Evolutionary conservation across 805 yeast species (phyloP), one percentile per base, ranked within the genome.

Genomic region (Lipomyces kockii): DNA sequence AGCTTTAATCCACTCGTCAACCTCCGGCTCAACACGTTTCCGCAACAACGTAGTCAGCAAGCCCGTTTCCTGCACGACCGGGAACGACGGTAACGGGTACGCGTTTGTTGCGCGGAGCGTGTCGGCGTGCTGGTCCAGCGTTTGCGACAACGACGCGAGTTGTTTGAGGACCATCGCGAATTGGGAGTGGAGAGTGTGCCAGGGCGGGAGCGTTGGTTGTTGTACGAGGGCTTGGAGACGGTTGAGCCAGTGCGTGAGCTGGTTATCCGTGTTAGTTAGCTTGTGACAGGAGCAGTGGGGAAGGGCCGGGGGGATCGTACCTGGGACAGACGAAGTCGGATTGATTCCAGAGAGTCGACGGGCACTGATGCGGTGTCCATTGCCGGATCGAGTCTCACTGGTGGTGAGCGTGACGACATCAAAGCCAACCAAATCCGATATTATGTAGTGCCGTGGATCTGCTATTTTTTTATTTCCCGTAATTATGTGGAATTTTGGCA

Each of bases 21-120:
- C 97, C 70, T 93, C 98, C 0, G 99, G 98, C 11, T 91, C 80
- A 60, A 89, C 89, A 76, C 93, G 94, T 76, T 93, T 95, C 66
- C 98, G 84, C 67, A 95, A 78, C 67, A 95, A 80, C 0, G 98
- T 92, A 0, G 97, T 90, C 61, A 93, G 79, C 46, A 95, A 82
- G 1, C 92, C 90, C 74, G 90, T 93, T 71, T 91, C 93, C 56
- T 91, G 89, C 0, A 91, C 85, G 0, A 96, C 86, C 8, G 98
- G 98, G 76, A 94, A 95, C 25, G 84, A 84, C 0, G 93, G 89
- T 63, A 91, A 80, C 0, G 99, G 99, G 74, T 86, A 94, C 0
- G 88, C 93, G 61, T 90, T 92, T 0, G 97, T 87, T 4, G 85
- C 78, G 57, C 84, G 83, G 32, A 95, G 80, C 0, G 84, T 77